Evolutionary conservation across 192 early-diverging fungal species (phyloP).

Genomic region (Coemansia sp.): DNA sequence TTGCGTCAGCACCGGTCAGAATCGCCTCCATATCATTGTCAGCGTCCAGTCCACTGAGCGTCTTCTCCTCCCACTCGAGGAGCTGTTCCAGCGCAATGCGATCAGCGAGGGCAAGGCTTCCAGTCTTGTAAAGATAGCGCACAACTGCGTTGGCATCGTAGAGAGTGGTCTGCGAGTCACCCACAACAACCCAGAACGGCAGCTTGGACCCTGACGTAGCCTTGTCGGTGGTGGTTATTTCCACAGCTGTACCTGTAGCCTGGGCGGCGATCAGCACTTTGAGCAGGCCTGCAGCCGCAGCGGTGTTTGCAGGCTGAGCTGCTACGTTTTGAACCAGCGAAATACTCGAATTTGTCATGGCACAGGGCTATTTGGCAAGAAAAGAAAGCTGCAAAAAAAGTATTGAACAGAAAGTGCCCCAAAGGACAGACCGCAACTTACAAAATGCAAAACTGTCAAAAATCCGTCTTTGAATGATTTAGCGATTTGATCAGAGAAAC

Average conservation of each 20-base stretch:
- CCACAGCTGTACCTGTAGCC: constrained; percentile 28
- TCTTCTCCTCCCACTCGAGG: constrained; percentile 54
- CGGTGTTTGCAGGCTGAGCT: constrained; percentile 43
- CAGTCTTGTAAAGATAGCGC: constrained; percentile 35
- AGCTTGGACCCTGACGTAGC: constrained; percentile 28
- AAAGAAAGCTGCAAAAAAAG: neutral
- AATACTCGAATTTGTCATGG: constrained; percentile 14
- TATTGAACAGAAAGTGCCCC: neutral
- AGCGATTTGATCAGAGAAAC: neutral
- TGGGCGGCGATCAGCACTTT: constrained; percentile 47
- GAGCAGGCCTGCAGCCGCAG: constrained; percentile 48
- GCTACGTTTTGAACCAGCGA: constrained; percentile 32
- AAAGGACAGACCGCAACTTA: no score
- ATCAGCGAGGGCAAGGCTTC: constrained; percentile 24
- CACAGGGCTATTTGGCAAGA: neutral
- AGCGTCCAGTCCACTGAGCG: constrained; percentile 20
- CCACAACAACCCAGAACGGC: constrained; percentile 28
- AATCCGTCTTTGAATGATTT: neutral
- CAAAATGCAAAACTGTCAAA: no score
- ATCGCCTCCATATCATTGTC: constrained; percentile 28
- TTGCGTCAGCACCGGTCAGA: constrained; percentile 20
- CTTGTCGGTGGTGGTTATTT: constrained; percentile 11
- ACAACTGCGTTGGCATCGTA: constrained; percentile 55
- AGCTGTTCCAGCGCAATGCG: constrained; percentile 38
- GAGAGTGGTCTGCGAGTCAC: constrained; percentile 23